phyloP scores from a whole-genome alignment of 169 alveolate genomes.

The Perkinsus olseni region DNA sequence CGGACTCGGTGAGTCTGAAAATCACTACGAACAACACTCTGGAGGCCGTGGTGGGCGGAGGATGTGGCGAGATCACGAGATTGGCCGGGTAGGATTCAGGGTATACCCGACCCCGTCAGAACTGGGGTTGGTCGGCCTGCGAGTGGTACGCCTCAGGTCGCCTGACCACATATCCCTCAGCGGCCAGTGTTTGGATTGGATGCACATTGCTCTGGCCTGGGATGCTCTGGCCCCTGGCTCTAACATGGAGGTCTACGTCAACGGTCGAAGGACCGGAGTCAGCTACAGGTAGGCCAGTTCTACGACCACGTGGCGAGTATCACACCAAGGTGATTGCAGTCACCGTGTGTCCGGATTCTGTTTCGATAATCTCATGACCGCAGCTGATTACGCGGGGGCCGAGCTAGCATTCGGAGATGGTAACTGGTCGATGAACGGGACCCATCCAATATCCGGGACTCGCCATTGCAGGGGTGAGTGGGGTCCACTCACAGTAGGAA shows the following conservation, averaged over 20 bases:
- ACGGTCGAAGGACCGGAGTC: not conserved
- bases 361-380: not conserved
- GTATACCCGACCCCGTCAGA: too few relatives aligned
- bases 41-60: not conserved
- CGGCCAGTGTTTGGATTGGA: not conserved
- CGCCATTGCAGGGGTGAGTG: not conserved
- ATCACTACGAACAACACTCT: not conserved
- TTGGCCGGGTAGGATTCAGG: not conserved
- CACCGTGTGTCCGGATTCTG: not conserved
- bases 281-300: not conserved
- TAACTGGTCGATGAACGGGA: not conserved
- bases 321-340: too few relatives aligned
- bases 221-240: not conserved
- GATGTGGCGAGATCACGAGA: not conserved
- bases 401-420: not conserved
- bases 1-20: not conserved
- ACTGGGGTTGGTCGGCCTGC: too few relatives aligned
- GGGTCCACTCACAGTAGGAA: too few relatives aligned
- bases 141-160: too few relatives aligned
- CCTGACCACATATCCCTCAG: not conserved
- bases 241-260: not conserved
- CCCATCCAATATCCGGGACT: not conserved
- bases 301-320: too few relatives aligned
- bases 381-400: not conserved
- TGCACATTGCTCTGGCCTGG: not conserved